Evolutionary conservation across 768 basidiomycete genomes (phyloP), one percentile per base, ranked within the genome.

Genomic region (Lactarius akahatsu): DNA sequence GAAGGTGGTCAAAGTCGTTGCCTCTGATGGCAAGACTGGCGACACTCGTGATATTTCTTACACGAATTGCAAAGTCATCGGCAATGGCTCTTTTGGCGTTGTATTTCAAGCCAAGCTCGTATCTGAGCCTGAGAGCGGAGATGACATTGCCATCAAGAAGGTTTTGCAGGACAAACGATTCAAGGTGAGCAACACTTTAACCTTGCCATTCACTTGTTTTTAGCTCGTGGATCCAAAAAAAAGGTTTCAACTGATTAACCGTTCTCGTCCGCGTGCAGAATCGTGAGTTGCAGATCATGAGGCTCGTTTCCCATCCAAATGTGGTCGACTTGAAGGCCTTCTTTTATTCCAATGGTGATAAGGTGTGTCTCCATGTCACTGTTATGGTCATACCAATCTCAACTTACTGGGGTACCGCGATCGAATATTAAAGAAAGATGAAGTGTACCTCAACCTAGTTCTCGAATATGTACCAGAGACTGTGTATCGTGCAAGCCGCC

Each of bases 131-230:
- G 85, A 86, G 73, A 85, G 85, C 40, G 81, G 80, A 23, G 90
- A 91, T 65, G 94, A 98, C 72, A 97, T 99, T 74, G 97, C 97
- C 59, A 99, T 99, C 85, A 99, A 99, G 92, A 98, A 98, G 83
- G 97, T 99, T 59, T 80, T 99, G 69, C 97, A 99, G 83, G 97
- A 99, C 82, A 99, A 99, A 85, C 88, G 97, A 72, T 99, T 99
- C 91, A 99, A 99, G 93, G 96, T 96, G 68, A 69, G 85, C 79
- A n/a, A 30, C 40, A 47, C 69, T 72, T 61, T 16, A 30, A 30
- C 26, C 15, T 34, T 23, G 3, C 11, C 28, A 13, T 50, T 50
- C 45, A 30, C 59, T 26, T 47, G 57, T 38, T 63, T 61, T 66
- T n/a, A 16, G 36, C 54, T 65, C 68, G 56, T 63, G 30, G 30